phyloP scores from a whole-genome alignment of 768 basidiomycete species.

The Tulasnella sp. region DNA sequence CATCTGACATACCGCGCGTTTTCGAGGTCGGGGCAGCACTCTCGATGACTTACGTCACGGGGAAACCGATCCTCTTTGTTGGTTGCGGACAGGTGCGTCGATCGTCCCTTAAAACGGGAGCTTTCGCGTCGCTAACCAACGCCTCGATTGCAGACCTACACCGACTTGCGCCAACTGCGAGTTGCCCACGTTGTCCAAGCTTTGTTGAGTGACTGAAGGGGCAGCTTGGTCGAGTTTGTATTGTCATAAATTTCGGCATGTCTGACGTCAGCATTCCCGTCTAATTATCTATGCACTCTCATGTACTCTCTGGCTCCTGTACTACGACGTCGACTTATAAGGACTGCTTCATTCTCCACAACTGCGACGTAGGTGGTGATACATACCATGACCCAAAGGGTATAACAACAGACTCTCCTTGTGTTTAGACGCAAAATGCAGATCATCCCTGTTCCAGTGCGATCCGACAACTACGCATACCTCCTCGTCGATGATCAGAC shows the following conservation, averaged over 20 bases:
- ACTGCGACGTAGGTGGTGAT: not conserved
- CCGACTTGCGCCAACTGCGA: constrained; percentile 84
- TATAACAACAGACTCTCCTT: not conserved
- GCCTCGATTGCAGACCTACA: constrained; percentile 69
- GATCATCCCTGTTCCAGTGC: constrained; percentile 73
- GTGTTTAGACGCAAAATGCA: constrained; percentile 50
- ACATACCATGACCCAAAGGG: not conserved
- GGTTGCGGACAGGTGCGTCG: constrained; percentile 87
- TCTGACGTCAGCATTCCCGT: constrained; percentile 4
- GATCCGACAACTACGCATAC: constrained; percentile 82
- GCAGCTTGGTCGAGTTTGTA: not conserved
- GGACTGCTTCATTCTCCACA: not conserved
- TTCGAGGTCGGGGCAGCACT: constrained; percentile 91
- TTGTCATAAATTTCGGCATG: not conserved
- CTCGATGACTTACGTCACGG: constrained; percentile 98
- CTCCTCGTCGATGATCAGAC: constrained; percentile 67
- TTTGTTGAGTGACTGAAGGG: constrained; percentile 65
- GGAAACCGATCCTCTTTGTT: constrained; percentile 97
- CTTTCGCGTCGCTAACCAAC: not conserved
- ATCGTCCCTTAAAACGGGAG: not conserved
- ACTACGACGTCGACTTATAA: not conserved
- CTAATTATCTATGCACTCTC: not conserved
- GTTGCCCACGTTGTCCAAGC: constrained; percentile 93
- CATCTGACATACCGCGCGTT: not conserved
- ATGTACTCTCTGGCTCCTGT: constrained; percentile 1